Evolutionary conservation across 2,329 filamentous ascomycete species (phyloP).

Genomic region (Gaeumannomyces sp.): DNA sequence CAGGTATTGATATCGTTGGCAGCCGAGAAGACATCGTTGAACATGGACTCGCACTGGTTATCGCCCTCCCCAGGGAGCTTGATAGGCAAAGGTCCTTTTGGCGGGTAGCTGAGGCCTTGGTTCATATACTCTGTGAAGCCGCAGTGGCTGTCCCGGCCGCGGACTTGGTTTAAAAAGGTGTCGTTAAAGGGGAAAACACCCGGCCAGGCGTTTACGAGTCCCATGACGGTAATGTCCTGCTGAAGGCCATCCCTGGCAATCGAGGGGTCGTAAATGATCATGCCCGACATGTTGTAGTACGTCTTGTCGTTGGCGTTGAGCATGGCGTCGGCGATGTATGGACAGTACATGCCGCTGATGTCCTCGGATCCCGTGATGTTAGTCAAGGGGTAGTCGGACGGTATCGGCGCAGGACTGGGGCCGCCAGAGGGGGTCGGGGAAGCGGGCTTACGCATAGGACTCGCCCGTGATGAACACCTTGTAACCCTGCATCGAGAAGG

Average conservation of each 20-base stretch:
- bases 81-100: slow-evolving; percentile 49
- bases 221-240: slow-evolving; percentile 40
- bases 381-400: no score
- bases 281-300: slow-evolving; percentile 60
- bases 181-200: slow-evolving; percentile 56
- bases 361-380: slow-evolving; percentile 1
- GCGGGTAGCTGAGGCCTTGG: slow-evolving; percentile 59
- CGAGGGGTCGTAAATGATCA: slow-evolving; percentile 62
- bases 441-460: slow-evolving; percentile 40
- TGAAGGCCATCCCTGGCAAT: slow-evolving; percentile 37
- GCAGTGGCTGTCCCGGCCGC: slow-evolving; percentile 45
- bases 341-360: slow-evolving; percentile 48
- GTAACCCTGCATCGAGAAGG: slow-evolving; percentile 55
- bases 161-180: slow-evolving; percentile 42
- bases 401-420: no score
- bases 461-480: slow-evolving; percentile 68
- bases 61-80: slow-evolving; percentile 35
- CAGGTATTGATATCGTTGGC: slow-evolving; percentile 54
- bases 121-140: slow-evolving; percentile 54
- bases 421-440: neutral
- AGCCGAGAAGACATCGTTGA: slow-evolving; percentile 44
- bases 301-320: slow-evolving; percentile 55
- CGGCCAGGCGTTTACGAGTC: slow-evolving; percentile 52
- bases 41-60: slow-evolving; percentile 50
- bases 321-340: slow-evolving; percentile 66